These are phyloP conservation scores for Ophiostoma australiae DNA, from an alignment of 2,329 filamentous ascomycete species.

Conservation along the genomic window DNA sequence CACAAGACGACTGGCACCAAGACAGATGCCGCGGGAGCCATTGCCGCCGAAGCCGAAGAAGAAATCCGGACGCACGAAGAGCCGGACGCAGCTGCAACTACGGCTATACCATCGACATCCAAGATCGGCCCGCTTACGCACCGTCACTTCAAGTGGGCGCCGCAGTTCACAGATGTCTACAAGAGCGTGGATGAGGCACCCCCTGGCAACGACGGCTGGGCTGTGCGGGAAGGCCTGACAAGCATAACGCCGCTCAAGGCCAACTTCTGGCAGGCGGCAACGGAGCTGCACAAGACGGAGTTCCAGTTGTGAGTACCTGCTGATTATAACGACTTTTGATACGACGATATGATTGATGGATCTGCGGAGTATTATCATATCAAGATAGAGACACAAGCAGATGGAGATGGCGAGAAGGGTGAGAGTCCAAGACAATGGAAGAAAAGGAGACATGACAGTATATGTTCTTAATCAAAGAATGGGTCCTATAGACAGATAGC, in stretches of 20 bases:
- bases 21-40: conserved; percentile 25
- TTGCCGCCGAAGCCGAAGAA: conserved; percentile 62
- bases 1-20: background rate
- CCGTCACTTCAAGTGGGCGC: conserved; percentile 93
- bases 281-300: conserved; percentile 62
- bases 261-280: conserved; percentile 77
- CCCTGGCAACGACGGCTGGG: conserved; percentile 89
- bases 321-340: background rate
- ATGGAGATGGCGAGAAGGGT: background rate
- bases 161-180: conserved; percentile 80
- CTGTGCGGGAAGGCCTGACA: conserved; percentile 79
- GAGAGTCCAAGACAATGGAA: background rate
- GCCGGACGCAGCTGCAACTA: background rate
- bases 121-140: conserved; percentile 41
- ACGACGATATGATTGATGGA: background rate
- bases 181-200: conserved; percentile 73
- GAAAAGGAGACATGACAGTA: conserved; percentile 2
- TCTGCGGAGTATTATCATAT: background rate
- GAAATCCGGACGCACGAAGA: conserved; percentile 50
- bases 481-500: conserved; percentile 24
- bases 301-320: conserved; percentile 70
- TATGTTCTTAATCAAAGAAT: conserved; percentile 2
- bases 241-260: conserved; percentile 87
- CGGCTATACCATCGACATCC: background rate
- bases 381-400: background rate